These are phyloP conservation scores for Nectriaceae sp. DNA, from an alignment of 2,329 filamentous ascomycete species.

Conservation along the genomic window DNA sequence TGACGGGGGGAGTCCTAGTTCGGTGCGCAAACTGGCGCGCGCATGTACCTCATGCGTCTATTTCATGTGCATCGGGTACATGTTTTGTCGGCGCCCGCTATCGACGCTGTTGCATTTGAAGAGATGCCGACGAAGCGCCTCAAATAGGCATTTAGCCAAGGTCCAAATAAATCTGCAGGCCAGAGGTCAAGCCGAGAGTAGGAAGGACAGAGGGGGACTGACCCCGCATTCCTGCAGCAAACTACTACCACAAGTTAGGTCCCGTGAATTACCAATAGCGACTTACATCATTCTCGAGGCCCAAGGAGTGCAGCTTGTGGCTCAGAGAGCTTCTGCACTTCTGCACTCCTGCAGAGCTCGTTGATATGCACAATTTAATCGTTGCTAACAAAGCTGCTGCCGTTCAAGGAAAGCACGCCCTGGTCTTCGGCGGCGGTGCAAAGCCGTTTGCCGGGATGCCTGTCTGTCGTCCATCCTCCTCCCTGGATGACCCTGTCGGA, in stretches of 20 bases:
- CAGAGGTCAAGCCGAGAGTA: not conserved
- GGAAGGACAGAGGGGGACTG: not conserved
- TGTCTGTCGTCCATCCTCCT: no score
- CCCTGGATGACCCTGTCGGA: no score
- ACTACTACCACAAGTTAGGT: not conserved
- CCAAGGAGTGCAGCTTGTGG: not conserved
- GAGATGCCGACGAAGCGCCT: no score
- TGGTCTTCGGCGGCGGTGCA: no score
- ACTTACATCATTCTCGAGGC: not conserved
- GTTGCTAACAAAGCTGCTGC: no score
- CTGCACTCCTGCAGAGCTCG: no score
- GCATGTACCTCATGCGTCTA: not conserved
- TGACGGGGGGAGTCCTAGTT: not conserved
- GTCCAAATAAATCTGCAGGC: no score
- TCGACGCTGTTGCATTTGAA: not conserved
- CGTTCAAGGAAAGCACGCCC: no score
- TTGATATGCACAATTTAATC: no score
- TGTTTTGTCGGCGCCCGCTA: not conserved
- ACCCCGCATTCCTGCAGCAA: conserved; percentile 2
- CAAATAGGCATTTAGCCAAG: no score
- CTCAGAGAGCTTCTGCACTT: not conserved
- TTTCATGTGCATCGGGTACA: no score
- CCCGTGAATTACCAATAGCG: not conserved
- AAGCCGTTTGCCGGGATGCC: no score
- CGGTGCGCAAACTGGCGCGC: not conserved